Evolutionary conservation across 352 stramenopile genomes (phyloP), one percentile per base, ranked within the genome.

Genomic region (Globisporangium nunn): DNA sequence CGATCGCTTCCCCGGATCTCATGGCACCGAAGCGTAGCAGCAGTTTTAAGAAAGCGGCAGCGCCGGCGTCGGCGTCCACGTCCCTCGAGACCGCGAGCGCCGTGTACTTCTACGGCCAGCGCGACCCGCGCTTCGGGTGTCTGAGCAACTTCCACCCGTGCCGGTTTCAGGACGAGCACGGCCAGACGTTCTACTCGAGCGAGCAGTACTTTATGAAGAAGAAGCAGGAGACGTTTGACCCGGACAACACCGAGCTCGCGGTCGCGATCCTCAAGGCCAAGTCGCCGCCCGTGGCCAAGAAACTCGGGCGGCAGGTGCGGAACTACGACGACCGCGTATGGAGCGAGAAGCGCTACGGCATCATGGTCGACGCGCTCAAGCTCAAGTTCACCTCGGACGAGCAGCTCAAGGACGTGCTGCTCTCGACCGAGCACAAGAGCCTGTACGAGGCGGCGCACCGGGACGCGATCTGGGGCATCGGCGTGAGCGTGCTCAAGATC

Each of bases 171-270:
- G 73, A 78, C 49, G 56, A 53, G 0, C 15, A 68, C 29, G 71
- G 70, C 0, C 54, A 59, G 8, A 66, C 52, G 2, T 86, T 71
- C 59, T 78, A 73, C 59, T 88, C 78, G n/a, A 86, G 75, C 41
- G 78, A 88, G 56, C 78, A 88, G 70, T 83, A 59, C 50, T 86
- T 88, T 43, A 86, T 86, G 74, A 88, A 88, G 75, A 52, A 63
- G 28, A 88, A 88, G 63, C 78, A 88, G 58, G 78, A 88, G 46
- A 62, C 68, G 23, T 88, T 86, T 52, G 78, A 88, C 40, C 66
- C 66, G 1, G 45, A 66, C 1, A 88, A 88, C 23, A 41, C 60
- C 1, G 1, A 50, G 17, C 47, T 86, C 33, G 75, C 75, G 1
- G n/a, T 74, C 30, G 61, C 68, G 10, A 79, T 88, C 17, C 50